Conservation (phyloP, 208 protist species). For the Trypanosoma boissoni region DNA sequence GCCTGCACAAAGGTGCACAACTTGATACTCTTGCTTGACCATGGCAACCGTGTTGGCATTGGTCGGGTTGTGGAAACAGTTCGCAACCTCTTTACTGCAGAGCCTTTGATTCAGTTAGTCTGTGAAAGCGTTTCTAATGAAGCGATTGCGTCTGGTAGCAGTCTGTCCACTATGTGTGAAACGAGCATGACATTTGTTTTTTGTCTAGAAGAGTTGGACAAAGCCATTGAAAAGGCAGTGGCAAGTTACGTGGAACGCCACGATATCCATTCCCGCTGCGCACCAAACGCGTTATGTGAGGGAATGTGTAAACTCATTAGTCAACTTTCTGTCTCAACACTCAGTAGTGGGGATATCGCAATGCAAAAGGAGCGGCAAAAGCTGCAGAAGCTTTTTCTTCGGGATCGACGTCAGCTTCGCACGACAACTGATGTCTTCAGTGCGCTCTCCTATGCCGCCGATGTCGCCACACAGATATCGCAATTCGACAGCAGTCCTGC, state of each 20-base stretch:
- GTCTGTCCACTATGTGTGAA: slow-evolving; percentile 43
- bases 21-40: slow-evolving; percentile 60
- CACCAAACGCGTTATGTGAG: slow-evolving; percentile 45
- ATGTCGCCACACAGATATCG: slow-evolving; percentile 17
- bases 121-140: slow-evolving; percentile 48
- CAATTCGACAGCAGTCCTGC: background rate
- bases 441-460: slow-evolving; percentile 42
- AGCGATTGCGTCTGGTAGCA: slow-evolving; percentile 16
- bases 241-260: slow-evolving; percentile 13
- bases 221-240: slow-evolving; percentile 33
- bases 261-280: slow-evolving; percentile 1
- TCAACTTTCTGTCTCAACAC: slow-evolving; percentile 25
- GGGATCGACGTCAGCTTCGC: slow-evolving; percentile 59
- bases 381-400: slow-evolving; percentile 39
- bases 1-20: slow-evolving; percentile 79
- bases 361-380: slow-evolving; percentile 39
- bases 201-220: slow-evolving; percentile 72
- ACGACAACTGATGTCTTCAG: slow-evolving; percentile 59
- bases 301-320: slow-evolving; percentile 29
- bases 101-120: slow-evolving; percentile 61
- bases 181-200: slow-evolving; percentile 62
- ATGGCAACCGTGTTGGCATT: slow-evolving; percentile 45
- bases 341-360: slow-evolving; percentile 42
- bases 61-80: slow-evolving; percentile 50
- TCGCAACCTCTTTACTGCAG: slow-evolving; percentile 52